Evolutionary conservation across 225 moss, liverwort and hornwort genomes (phyloP), one percentile per base, ranked within the genome.

Genomic region (Asterella californica): DNA sequence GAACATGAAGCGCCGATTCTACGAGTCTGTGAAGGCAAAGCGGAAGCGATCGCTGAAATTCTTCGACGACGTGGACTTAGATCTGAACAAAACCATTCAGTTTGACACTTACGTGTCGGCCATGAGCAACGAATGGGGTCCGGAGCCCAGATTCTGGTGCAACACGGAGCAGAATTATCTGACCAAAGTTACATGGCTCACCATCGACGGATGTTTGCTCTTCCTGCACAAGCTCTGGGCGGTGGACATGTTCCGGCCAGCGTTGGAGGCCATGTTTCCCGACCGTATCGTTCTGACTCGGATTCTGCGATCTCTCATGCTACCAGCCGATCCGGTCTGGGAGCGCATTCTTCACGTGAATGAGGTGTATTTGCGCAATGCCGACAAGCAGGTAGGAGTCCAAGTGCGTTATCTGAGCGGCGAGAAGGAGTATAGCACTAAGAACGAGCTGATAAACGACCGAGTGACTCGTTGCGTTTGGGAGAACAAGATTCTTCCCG

Each of bases 211-310:
- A 5, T 81, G 81, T 36, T 48, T 76, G 24, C 85, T 85, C 46
- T 81, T 79, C 30, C 55, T 83, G 6, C 88, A 85, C 9, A 80
- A 83, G 78, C 71, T 88, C 38, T 88, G 80, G 54, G 85, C 83
- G 1, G 63, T 79, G 52, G 84, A 82, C 4, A 37, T 62, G 8
- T 88, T 83, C 45, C 80, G 83, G 10, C 80, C 83, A 2, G 69
- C 78, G 11, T 37, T 88, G 24, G 88, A 88, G 79, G 81, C 78
- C 30, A n/a, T 88, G 75, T 88, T 88, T 49, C 88, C 88, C 0
- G 83, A 88, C 38, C 75, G 55, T 46, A 72, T 85, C 34, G 84
- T 83, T 21, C 62, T 84, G 46, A 79, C 85, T 15, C 81, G 76
- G 12, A 42, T 88, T 29, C 32, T 88, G 61, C 47, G 88, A 32